Percentiles rank a stretch among this genome's conserved stretches.
Evolutionary conservation across 208 protist genomes (phyloP).

Genomic region (Crithidia bombi): DNA sequence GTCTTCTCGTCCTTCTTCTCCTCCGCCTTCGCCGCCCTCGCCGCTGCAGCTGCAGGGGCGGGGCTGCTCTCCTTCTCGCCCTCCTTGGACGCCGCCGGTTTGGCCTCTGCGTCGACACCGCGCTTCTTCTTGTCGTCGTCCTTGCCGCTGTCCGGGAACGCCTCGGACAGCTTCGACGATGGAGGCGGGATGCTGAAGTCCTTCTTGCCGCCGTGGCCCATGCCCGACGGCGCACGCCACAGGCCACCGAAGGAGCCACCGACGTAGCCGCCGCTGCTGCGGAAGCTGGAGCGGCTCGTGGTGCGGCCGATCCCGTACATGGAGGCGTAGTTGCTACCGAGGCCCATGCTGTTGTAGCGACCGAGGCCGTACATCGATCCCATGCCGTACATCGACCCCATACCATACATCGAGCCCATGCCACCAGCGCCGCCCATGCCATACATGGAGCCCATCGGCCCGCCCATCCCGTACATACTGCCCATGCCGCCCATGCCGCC

Average conservation of each 20-base stretch:
- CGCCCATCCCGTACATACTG: conserved; percentile 32
- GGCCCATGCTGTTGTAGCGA: conserved; percentile 35
- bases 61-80: conserved; percentile 1
- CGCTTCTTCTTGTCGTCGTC: conserved; percentile 10
- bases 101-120: neutral
- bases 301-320: conserved; percentile 47
- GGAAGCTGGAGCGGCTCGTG: conserved; percentile 23
- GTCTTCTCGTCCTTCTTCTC: neutral
- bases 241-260: conserved; percentile 45
- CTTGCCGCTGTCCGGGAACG: conserved; percentile 1
- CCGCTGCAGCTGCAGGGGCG: neutral
- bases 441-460: conserved; percentile 45
- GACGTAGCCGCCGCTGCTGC: conserved; percentile 35
- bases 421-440: conserved; percentile 30
- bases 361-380: conserved; percentile 45
- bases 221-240: conserved; percentile 36
- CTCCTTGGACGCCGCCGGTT: neutral
- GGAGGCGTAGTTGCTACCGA: conserved; percentile 27
- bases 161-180: conserved; percentile 27
- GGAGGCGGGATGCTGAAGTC: conserved; percentile 39
- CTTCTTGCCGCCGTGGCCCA: conserved; percentile 19
- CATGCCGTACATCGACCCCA: conserved; percentile 41
- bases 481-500: conserved; percentile 61
- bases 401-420: conserved; percentile 41
- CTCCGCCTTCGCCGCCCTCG: neutral